Percentiles rank a stretch among this genome's conserved stretches.
Evolutionary conservation across 2,329 filamentous ascomycete species (phyloP).

Genomic region (Exophiala sp.): DNA sequence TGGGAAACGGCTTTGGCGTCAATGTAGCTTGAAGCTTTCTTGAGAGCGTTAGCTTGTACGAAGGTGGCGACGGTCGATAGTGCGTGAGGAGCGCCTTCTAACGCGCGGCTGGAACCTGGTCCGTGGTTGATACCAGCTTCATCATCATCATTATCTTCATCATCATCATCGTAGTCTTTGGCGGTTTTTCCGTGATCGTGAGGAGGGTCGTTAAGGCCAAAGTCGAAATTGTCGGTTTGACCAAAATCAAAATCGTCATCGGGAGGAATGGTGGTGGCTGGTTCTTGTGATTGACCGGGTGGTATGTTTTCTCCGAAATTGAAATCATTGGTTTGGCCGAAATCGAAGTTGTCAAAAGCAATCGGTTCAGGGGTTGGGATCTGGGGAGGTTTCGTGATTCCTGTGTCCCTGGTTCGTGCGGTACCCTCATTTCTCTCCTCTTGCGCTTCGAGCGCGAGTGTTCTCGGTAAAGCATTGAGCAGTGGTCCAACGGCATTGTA

Average conservation of each 20-base stretch:
- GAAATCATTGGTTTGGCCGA: not conserved
- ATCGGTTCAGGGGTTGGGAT: no score
- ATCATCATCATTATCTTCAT: no score
- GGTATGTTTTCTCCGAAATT: conserved; percentile 1
- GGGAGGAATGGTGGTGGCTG: conserved; percentile 9
- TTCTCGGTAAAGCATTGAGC: conserved; percentile 66
- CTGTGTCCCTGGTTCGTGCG: no score
- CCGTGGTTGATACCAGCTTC: conserved; percentile 27
- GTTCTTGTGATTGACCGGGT: not conserved
- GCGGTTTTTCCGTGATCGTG: no score
- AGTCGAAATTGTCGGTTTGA: conserved; percentile 39
- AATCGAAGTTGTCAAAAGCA: no score
- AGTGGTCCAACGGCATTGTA: conserved; percentile 44
- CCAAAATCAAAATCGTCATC: conserved; percentile 36
- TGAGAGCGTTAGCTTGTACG: conserved; percentile 1
- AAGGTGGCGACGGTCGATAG: not conserved
- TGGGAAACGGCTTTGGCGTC: no score
- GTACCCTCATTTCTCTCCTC: not conserved
- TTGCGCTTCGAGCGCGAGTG: conserved; percentile 18
- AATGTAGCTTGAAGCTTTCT: no score
- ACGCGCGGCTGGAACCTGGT: conserved; percentile 3
- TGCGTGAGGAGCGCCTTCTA: conserved; percentile 17
- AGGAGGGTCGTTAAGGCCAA: no score
- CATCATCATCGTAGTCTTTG: conserved; percentile 26
- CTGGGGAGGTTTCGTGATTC: no score